Evolutionary conservation across 1,284 basidiomycete species (phyloP), one percentile per base, ranked within the genome.

Genomic region (Sporisorium graminicola): DNA sequence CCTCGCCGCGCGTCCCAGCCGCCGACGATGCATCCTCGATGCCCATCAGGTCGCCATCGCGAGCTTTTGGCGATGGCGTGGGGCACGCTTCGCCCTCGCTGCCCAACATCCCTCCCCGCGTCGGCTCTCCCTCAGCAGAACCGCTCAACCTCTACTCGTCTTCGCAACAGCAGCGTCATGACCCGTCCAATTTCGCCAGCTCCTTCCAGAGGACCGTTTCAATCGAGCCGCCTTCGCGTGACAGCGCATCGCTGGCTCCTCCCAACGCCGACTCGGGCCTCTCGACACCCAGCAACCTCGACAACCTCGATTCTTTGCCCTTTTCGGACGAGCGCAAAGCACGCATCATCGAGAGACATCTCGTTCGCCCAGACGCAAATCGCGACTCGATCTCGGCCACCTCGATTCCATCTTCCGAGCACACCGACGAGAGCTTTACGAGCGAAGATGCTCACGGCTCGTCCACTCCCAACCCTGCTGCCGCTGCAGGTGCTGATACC

Each of bases 241-340:
- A 72, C 29, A 60, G 44, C 43, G 60, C 65, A 27, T 77, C 74
- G 9, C 64, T 77, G 2, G 73, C 67, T 26, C 73, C 73, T 16
- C 71, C 77, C 18, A 42, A 59, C 24, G 56, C 55, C 29, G 66
- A 77, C 52, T 74, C 71, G 22, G 75, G 69, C 53, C 47, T 77
- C 37, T 70, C 70, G 37, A 80, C 79, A 1, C 78, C 79, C 4
- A 66, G 61, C 58, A 78, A 78, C 54, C 47, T 75, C 31, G 70
- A 65, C 61, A 81, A 83, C 40, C 58, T 82, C 61, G 78, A 81
- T 22, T 65, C 61, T 26, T 56, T 82, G n/a, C 78, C 78, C 56
- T 69, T 83, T 50, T 73, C 78, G 16, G 80, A 83, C 62, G 80
- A 80, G 46, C 78, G 74, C 24, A 82, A 82, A 51, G 81, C 80